Evolutionary conservation across 495 filamentous ascomycete genomes (phyloP), one percentile per base, ranked within the genome.

Genomic region (Lasiosphaeris hirsuta): DNA sequence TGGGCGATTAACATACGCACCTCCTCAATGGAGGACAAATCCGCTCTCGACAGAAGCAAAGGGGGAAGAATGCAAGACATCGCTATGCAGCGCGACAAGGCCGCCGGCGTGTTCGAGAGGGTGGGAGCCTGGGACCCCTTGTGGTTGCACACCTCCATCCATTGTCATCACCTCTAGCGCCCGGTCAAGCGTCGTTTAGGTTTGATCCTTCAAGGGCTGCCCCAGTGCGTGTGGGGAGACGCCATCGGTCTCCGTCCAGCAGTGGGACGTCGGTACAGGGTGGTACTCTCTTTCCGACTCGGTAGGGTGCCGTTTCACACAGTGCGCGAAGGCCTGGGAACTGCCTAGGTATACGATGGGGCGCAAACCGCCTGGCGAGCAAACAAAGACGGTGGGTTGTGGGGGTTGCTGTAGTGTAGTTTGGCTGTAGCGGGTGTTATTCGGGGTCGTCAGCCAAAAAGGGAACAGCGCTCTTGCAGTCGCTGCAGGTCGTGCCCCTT

Each of bases 171-270:
- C 23, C 46, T 14, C 46, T 49, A 34, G 46, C 46, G 46, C 46
- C 46, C 46, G 33, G 46, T 49, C 46, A 36, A 36, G 33, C 23
- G 33, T 36, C 23, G 46, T 36, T 34, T 49, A 13, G 46, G n/a
- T 34, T 34, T 49, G 19, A 36, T 49, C 33, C 33, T 36, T 49
- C 33, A 34, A 49, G 46, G 33, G 33, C 23, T 36, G 46, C 46
- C 46, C 46, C 43, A 46, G 43, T 15, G 43, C 17, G 41, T 46
- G 43, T 46, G 43, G 43, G 43, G 43, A 46, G 43, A 23, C 43
- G 15, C 43, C 43, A 17, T 46, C 17, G 15, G 30, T 15, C 43
- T 23, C 30, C 43, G 15, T 17, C 14, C 13, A 17, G 41, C 5
- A 18, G 41, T 9, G 8, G 43, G 17, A 46, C 15, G 17, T 18